phyloP scores from a whole-genome alignment of 345 rosid species.

The Linum trigynum region DNA sequence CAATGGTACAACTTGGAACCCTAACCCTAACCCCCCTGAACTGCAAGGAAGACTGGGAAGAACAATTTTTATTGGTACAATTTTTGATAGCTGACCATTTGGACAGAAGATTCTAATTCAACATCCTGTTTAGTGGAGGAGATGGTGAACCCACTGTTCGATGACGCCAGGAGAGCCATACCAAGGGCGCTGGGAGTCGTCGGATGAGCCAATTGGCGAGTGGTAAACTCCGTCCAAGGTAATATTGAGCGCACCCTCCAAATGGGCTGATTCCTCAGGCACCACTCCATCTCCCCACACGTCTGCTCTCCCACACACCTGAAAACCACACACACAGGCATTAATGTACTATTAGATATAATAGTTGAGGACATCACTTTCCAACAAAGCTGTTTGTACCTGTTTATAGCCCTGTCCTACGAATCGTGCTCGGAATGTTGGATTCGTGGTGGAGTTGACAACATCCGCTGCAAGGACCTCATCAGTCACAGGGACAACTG shows the following conservation, averaged over 20 bases:
- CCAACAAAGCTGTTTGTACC: constrained; percentile 26
- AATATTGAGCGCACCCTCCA: constrained; percentile 70
- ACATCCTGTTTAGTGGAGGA: constrained; percentile 30
- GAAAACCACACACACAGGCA: constrained; percentile 1
- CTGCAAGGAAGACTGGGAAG: too few species aligned
- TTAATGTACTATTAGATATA: not conserved
- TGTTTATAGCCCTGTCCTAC: constrained; percentile 97
- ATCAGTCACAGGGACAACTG: constrained; percentile 26
- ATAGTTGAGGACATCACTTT: not conserved
- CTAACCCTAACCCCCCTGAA: too few species aligned
- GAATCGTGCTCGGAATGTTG: constrained; percentile 53
- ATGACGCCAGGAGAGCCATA: constrained; percentile 71
- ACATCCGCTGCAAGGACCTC: constrained; percentile 39
- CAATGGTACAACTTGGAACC: too few species aligned
- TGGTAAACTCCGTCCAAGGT: constrained; percentile 79
- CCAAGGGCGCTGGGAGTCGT: constrained; percentile 65
- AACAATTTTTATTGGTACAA: too few species aligned
- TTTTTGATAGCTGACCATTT: too few species aligned
- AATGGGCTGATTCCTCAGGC: constrained; percentile 75
- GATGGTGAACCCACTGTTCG: constrained; percentile 69
- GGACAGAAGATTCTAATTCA: too few species aligned
- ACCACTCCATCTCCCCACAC: constrained; percentile 99
- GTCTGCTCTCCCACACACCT: constrained; percentile 83
- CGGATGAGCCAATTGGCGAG: constrained; percentile 77
- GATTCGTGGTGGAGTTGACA: constrained; percentile 22